Evolutionary conservation across 2,329 filamentous ascomycete genomes (phyloP).

Genomic region (Thermoascus crustaceus): DNA sequence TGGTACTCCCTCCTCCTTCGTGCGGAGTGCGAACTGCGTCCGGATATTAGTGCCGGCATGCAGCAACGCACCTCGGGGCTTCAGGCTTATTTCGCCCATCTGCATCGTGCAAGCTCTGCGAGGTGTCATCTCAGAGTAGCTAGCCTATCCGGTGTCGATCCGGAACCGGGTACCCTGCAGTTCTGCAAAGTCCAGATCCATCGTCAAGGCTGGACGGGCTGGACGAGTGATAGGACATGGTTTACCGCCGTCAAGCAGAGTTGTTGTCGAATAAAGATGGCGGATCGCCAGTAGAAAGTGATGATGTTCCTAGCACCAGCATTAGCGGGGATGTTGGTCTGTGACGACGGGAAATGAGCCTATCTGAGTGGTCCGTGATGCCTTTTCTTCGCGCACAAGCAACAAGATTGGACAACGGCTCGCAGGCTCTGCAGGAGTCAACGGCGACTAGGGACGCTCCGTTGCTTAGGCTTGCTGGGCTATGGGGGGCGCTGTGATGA

Average conservation of each 20-base stretch:
- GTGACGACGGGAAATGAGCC: background rate
- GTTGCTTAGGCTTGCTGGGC: no score
- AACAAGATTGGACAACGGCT: no score
- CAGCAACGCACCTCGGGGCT: no score
- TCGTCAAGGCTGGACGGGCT: conserved; percentile 1
- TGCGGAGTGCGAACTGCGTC: background rate
- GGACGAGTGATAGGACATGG: conserved; percentile 5
- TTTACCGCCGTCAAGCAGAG: conserved; percentile 4
- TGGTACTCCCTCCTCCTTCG: background rate
- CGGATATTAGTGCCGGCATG: no score
- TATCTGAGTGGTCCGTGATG: background rate
- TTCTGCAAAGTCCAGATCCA: background rate
- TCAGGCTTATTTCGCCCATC: no score
- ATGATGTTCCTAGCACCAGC: conserved; percentile 8
- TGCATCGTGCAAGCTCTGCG: background rate
- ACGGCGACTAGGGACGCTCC: no score
- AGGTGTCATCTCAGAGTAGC: background rate
- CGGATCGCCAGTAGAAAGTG: conserved; percentile 4
- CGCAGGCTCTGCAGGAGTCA: no score
- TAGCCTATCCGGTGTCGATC: conserved; percentile 3
- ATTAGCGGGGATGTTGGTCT: conserved; percentile 9
- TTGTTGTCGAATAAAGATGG: conserved; percentile 6
- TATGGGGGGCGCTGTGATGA: no score
- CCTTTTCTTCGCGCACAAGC: background rate
- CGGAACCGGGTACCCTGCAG: background rate